phyloP scores from a whole-genome alignment of 2,329 filamentous ascomycete genomes.

The Ramichloridium luteum region DNA sequence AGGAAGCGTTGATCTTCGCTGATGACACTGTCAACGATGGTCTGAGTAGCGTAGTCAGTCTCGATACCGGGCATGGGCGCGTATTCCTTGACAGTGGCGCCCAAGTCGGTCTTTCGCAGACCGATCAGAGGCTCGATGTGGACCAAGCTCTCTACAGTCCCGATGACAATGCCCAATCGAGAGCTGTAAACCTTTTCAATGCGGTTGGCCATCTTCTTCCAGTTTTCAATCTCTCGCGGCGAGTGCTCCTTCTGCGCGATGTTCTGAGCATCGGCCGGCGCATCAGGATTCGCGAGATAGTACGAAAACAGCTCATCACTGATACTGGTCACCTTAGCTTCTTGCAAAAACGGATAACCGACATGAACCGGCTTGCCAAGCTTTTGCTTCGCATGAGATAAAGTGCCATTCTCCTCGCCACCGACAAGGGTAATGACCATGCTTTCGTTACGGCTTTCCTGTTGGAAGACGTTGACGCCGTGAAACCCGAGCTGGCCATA shows the following conservation, averaged over 20 bases:
- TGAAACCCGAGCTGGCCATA: conserved; percentile 72
- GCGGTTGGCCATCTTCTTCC: conserved; percentile 67
- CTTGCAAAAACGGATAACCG: conserved; percentile 89
- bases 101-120: conserved; percentile 77
- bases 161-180: conserved; percentile 75
- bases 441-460: conserved; percentile 92
- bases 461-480: conserved; percentile 87
- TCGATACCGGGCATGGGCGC: conserved; percentile 74
- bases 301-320: conserved; percentile 93
- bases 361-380: conserved; percentile 80
- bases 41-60: conserved; percentile 80
- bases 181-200: conserved; percentile 86
- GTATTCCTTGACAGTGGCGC: conserved; percentile 87
- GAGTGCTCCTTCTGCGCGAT: conserved; percentile 59
- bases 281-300: conserved; percentile 47
- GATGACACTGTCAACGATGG: conserved; percentile 76
- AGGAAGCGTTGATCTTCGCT: conserved; percentile 90
- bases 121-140: conserved; percentile 92
- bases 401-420: conserved; percentile 56
- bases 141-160: conserved; percentile 75
- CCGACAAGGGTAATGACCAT: conserved; percentile 79
- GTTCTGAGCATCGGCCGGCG: conserved; percentile 29
- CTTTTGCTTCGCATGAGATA: conserved; percentile 62
- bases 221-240: conserved; percentile 66
- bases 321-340: conserved; percentile 78